Evolutionary conservation across 495 filamentous ascomycete genomes (phyloP).

Genomic region (Pyrenopolyporus hunteri): DNA sequence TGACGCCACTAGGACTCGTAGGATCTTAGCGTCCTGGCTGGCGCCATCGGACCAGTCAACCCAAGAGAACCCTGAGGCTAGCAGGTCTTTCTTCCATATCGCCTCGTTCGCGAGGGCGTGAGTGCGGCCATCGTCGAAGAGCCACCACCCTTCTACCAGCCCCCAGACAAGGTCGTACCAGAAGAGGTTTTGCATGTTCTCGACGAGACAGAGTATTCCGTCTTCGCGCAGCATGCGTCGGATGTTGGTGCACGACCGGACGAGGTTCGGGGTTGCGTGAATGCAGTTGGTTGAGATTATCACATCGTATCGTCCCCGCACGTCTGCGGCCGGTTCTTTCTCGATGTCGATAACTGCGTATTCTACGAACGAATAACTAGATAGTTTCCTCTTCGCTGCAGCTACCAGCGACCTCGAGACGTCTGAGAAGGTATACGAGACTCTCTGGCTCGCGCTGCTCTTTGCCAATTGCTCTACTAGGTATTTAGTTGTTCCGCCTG

Average conservation of each 20-base stretch:
- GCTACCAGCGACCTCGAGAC: conserved; percentile 49
- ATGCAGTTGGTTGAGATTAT: conserved; percentile 53
- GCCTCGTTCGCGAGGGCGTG: conserved; percentile 49
- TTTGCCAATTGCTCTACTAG: conserved; percentile 27
- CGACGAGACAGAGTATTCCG: conserved; percentile 52
- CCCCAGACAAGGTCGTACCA: conserved; percentile 59
- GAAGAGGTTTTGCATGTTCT: conserved; percentile 49
- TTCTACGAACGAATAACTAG: conserved; percentile 36
- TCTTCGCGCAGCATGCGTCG: conserved; percentile 45
- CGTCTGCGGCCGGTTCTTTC: conserved; percentile 24
- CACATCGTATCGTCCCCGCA: conserved; percentile 38
- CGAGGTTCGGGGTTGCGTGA: conserved; percentile 50
- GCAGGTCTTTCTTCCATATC: conserved; percentile 49
- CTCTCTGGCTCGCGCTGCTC: background rate
- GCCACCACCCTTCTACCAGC: conserved; percentile 62
- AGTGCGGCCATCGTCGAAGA: conserved; percentile 53
- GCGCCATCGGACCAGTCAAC: conserved; percentile 56
- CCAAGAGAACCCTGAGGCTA: conserved; percentile 49
- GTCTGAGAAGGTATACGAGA: conserved; percentile 54
- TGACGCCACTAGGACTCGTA: conserved; percentile 39
- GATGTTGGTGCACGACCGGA: conserved; percentile 41
- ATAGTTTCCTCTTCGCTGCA: conserved; percentile 45
- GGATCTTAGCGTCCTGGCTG: conserved; percentile 37
- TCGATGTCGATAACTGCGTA: conserved; percentile 46
- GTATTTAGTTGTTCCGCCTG: conserved; percentile 25